Percentiles rank a stretch among this genome's conserved stretches.
Evolutionary conservation across 495 filamentous ascomycete species (phyloP).

Genomic region (Lineolata rhizophorae): DNA sequence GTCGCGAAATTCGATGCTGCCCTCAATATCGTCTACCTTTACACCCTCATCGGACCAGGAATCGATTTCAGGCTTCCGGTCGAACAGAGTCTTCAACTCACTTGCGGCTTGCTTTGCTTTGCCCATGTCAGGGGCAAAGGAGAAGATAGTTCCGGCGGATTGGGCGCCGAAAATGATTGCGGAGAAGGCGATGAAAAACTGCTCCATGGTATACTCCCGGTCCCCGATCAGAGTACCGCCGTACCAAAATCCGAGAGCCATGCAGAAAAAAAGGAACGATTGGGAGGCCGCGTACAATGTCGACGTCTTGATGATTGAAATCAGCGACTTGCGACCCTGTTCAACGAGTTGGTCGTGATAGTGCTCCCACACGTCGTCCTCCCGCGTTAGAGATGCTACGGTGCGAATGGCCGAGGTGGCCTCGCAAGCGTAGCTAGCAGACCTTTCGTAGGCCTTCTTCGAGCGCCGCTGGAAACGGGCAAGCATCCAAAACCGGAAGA

Average conservation of each 20-base stretch:
- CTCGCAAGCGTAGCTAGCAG: conserved; percentile 73
- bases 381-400: conserved; percentile 72
- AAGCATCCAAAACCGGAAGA: conserved; percentile 70
- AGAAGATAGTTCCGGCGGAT: conserved; percentile 71
- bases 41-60: conserved; percentile 55
- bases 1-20: conserved; percentile 9
- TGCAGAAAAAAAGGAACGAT: conserved; percentile 54
- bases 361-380: conserved; percentile 49
- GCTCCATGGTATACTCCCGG: conserved; percentile 46
- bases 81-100: conserved; percentile 57
- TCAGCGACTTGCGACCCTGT: conserved; percentile 38
- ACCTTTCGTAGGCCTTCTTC: conserved; percentile 48
- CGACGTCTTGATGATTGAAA: conserved; percentile 44
- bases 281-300: conserved; percentile 61
- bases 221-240: conserved; percentile 59
- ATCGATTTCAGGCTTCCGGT: conserved; percentile 57
- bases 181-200: conserved; percentile 71
- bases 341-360: conserved; percentile 43
- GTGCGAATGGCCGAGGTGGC: conserved; percentile 81
- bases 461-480: conserved; percentile 47
- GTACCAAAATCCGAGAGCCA: conserved; percentile 89
- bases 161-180: conserved; percentile 67
- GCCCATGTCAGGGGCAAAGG: conserved; percentile 69
- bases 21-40: conserved; percentile 5
- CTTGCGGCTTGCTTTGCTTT: conserved; percentile 65